These are phyloP conservation scores for Pyrus hybrid DNA, from an alignment of 331 rosid genomes.

Conservation along the genomic window DNA sequence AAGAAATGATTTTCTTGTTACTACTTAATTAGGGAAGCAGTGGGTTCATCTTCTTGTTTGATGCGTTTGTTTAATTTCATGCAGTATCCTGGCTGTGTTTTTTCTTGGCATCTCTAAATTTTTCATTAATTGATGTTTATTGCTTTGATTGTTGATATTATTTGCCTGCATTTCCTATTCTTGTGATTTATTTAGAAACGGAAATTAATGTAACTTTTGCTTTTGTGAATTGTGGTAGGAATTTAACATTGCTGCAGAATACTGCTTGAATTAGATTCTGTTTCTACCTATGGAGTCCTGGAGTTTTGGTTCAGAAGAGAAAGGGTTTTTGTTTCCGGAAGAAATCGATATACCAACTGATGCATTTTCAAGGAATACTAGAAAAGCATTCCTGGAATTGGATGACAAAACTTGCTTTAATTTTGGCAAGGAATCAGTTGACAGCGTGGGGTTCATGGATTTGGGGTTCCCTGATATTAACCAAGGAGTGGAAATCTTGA, in stretches of 20 bases:
- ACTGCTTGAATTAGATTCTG: conserved; percentile 16
- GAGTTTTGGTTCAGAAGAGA: conserved; percentile 56
- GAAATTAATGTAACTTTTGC: not conserved
- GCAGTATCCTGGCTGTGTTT: not conserved
- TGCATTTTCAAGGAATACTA: conserved; percentile 37
- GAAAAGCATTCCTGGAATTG: conserved; percentile 39
- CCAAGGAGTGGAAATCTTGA: conserved; percentile 29
- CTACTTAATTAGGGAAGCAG: conserved; percentile 4
- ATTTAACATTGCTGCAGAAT: not conserved
- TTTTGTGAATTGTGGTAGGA: conserved; percentile 30
- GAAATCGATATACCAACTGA: conserved; percentile 58
- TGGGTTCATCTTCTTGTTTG: not conserved
- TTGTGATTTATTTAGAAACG: not conserved
- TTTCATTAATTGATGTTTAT: not conserved
- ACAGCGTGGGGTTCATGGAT: conserved; percentile 45
- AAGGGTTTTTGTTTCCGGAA: conserved; percentile 41
- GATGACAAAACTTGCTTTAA: conserved; percentile 33
- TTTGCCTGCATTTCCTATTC: conserved; percentile 3
- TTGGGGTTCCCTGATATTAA: conserved; percentile 38
- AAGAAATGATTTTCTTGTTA: not conserved
- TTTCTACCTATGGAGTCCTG: conserved; percentile 59
- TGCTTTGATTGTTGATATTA: not conserved
- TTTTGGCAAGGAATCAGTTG: conserved; percentile 37
- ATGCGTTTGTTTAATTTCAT: conserved; percentile 16
- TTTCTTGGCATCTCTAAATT: conserved; percentile 5